Conservation (phyloP, 805 yeast genomes). For the Hanseniaspora opuntiae region DNA sequence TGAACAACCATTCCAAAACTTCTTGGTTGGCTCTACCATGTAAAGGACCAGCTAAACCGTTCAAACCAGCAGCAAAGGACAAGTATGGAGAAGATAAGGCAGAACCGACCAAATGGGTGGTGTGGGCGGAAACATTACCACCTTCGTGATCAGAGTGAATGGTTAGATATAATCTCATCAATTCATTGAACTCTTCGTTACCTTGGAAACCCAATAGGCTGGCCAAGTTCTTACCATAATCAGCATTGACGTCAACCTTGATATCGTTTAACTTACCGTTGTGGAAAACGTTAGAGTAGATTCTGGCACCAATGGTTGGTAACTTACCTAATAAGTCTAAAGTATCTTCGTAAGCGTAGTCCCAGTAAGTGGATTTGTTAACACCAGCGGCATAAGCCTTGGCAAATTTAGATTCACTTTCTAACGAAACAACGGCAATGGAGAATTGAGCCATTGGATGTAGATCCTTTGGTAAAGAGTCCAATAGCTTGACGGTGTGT, state of each 20-base stretch:
- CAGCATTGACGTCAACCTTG: constrained; percentile 36
- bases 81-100: constrained; percentile 69
- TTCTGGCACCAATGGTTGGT: constrained; percentile 69
- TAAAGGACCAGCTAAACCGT: constrained; percentile 78
- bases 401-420: constrained; percentile 69
- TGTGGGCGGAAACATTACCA: constrained; percentile 78
- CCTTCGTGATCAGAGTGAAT: constrained; percentile 85
- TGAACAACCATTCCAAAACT: constrained; percentile 67
- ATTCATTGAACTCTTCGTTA: constrained; percentile 58
- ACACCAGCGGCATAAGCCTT: constrained; percentile 78
- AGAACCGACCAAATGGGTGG: constrained; percentile 75
- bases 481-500: constrained; percentile 60
- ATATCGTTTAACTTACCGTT: constrained; percentile 48
- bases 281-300: constrained; percentile 72
- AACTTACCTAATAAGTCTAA: constrained; percentile 68
- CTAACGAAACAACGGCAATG: constrained; percentile 69
- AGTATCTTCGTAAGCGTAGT: constrained; percentile 68
- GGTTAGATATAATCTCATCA: constrained; percentile 68
- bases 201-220: constrained; percentile 42
- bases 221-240: constrained; percentile 57
- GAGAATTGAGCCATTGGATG: constrained; percentile 89
- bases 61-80: constrained; percentile 67
- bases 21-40: constrained; percentile 85
- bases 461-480: constrained; percentile 58
- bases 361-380: constrained; percentile 73